Percentiles rank a stretch among this genome's conserved stretches.
Conservation (phyloP, 768 basidiomycete genomes). For the Mycena venus region DNA sequence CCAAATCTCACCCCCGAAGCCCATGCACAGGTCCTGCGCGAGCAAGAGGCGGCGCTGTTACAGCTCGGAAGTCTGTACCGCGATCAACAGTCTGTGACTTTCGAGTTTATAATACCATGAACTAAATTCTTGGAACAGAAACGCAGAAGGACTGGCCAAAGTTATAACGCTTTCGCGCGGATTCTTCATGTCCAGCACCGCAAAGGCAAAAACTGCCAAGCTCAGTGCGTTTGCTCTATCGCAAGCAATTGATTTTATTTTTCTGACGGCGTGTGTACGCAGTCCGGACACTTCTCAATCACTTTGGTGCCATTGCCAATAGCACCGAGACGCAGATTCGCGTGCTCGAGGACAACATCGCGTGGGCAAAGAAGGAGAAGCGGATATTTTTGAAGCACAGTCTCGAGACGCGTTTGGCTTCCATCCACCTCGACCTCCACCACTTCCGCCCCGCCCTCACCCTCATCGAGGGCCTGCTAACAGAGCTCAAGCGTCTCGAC, state of each 20-base stretch:
- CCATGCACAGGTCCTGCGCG: conserved; percentile 71
- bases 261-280: background rate
- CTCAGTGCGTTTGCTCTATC: conserved; percentile 71
- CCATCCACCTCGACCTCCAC: conserved; percentile 81
- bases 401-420: conserved; percentile 89
- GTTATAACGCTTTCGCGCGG: conserved; percentile 86
- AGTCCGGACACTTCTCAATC: conserved; percentile 96
- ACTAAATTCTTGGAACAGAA: conserved; percentile 57
- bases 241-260: background rate
- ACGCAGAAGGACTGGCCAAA: conserved; percentile 87
- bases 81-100: conserved; percentile 79
- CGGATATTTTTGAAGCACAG: conserved; percentile 96
- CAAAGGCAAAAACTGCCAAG: conserved; percentile 97
- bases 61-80: conserved; percentile 90
- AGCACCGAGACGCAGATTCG: conserved; percentile 83
- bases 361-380: conserved; percentile 93
- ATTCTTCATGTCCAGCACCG: conserved; percentile 93
- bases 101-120: background rate
- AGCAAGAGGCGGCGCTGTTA: conserved; percentile 89
- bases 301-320: conserved; percentile 84
- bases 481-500: conserved; percentile 92
- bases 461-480: conserved; percentile 89
- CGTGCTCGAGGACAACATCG: conserved; percentile 91
- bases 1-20: conserved; percentile 49
- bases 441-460: conserved; percentile 84